Evolutionary conservation across 2,329 filamentous ascomycete species (phyloP), one percentile per base, ranked within the genome.

Genomic region (Metarhizium rileyi): DNA sequence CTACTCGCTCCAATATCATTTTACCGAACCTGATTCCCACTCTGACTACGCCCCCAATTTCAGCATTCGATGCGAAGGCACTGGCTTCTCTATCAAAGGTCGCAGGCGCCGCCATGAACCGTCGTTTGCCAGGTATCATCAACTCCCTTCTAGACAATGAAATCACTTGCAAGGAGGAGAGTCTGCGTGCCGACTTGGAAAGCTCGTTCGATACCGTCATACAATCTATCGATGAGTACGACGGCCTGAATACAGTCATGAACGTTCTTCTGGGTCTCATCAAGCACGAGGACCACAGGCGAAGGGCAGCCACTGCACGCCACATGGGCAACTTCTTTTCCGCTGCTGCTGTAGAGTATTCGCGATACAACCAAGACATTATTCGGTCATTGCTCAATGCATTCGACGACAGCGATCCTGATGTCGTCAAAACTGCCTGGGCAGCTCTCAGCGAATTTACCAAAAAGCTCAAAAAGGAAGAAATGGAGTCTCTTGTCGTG

Each of bases 121-220:
- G 93, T 60, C 84, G 89, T 58, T 70, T 98, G 51, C 89, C 91
- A 16, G 86, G 81, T 54, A 95, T 98, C 55, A 80, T 98, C 67
- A 96, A 95, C 65, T 84, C 89, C 2, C 78, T 98, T 43, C 89
- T 97, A 84, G 90, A 97, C 65, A 94, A 90, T 57, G 87, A 95
- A 46, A 82, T 97, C 52, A 76, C 78, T 49, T 81, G 80, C 63
- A 81, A 83, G 55, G 87, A 96, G 50, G 84, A 87, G n/a, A 70
- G 71, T 7, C 80, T 95, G 33, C 80, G 76, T 25, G 68, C 68
- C 40, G 90, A 97, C 53, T 76, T 98, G 10, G 81, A 87, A 57
- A 71, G 73, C 46, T 86, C 93, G 0, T 93, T 98, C 60, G 88
- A 96, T 64, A 87, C 87, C 0, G 88, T 98, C 5, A 77, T 98